Base-by-base conservation (phyloP, 164 flowering plant species). In the Liriodendron chinense region DNA sequence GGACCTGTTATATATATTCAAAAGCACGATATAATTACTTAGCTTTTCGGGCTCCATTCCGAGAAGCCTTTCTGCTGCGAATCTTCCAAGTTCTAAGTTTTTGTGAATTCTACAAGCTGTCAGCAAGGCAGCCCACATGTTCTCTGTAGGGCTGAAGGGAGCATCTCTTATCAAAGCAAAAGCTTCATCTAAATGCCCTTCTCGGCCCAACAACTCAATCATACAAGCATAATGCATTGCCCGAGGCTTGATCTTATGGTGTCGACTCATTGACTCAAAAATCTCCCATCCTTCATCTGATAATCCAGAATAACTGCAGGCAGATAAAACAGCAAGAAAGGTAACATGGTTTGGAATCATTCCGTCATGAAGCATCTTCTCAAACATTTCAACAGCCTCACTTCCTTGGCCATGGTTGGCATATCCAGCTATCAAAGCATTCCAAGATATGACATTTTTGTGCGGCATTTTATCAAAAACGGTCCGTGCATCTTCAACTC, bases 101-200 rank as follows among this genome's bases (percentile, higher is more conserved):
- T 84, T 87, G 76, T 91, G 89, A 68, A 87, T 78, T 78, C 97
- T 82, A 78, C 92, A 90, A 67, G 97, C 96, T 65, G 89, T 91
- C 65, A 94, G 82, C 79, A 91, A 82, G 47, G 98, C 94, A 66
- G 93, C 94, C 97, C 98, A 94, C 96, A 92, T 92, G 68, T 91
- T 92, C 59, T 80, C 78, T 0, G 91, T 91, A 16, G 96, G 90
- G 71, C 77, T 77, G 73, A 89, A 87, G 1, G 97, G 96, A 65
- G 90, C 90, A 62, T 83, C 86, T 78, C 80, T 83, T 77, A 91
- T 90, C 82, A 93, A 78, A 22, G 84, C 88, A 75, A 87, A 77
- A 59, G 98, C 97, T 82, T 90, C 92, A 80, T 90, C 91, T 68
- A 91, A 77, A 68, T 61, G 87, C 53, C 94, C 94, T 78, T 88